phyloP scores from a whole-genome alignment of 495 filamentous ascomycete genomes.

The Annulohypoxylon moriforme region DNA sequence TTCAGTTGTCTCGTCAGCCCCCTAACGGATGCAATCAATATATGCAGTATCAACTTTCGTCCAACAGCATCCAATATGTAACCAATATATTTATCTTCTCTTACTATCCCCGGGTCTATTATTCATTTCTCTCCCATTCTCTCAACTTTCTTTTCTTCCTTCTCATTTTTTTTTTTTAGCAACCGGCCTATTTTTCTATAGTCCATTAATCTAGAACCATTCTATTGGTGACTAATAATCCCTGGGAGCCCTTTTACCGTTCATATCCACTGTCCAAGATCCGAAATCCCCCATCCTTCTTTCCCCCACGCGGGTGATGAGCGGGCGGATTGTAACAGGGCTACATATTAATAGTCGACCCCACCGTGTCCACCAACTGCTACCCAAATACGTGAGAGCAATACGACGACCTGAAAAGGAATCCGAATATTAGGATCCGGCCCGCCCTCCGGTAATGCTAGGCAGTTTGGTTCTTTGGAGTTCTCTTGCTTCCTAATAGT shows the following conservation, averaged over 20 bases:
- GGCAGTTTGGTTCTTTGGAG: background rate
- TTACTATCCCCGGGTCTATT: background rate
- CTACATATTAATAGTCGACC: constrained; percentile 23
- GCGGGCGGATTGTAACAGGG: constrained; percentile 31
- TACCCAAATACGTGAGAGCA: background rate
- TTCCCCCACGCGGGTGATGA: constrained; percentile 41
- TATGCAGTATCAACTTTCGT: constrained; percentile 8
- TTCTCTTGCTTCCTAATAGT: background rate
- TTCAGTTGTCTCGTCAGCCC: background rate
- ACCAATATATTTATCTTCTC: background rate
- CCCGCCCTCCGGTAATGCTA: constrained; percentile 6
- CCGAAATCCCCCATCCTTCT: constrained; percentile 16
- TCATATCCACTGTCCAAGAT: constrained; percentile 20
- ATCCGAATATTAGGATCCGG: constrained; percentile 7
- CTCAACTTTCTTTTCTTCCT: constrained; percentile 1
- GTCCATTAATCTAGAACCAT: constrained; percentile 13
- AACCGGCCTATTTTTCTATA: background rate
- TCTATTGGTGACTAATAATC: constrained; percentile 17
- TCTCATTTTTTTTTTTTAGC: background rate
- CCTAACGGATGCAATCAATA: background rate
- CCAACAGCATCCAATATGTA: background rate
- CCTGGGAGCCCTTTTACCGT: constrained; percentile 4
- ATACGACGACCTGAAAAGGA: constrained; percentile 12
- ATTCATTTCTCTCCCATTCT: background rate
- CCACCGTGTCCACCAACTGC: constrained; percentile 28